A percentile compares a stretch with the other conserved stretches of the same genome.
Evolutionary conservation across 768 basidiomycete genomes (phyloP).

Genomic region (Clitopilus passeckerianus): DNA sequence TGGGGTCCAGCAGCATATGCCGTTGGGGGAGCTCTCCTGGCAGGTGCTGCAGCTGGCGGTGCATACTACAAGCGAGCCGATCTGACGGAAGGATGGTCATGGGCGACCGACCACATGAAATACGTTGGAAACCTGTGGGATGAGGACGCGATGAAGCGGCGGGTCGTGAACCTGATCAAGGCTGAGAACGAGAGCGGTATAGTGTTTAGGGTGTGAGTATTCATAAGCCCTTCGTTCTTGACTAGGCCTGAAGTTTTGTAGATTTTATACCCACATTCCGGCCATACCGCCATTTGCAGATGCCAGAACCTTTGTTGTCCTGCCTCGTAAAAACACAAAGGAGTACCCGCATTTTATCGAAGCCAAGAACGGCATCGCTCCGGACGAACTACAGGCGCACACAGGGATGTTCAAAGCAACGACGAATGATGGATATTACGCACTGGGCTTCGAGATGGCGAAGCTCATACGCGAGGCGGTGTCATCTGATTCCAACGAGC

Average conservation of each 20-base stretch:
- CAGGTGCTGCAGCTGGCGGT: slow-evolving; percentile 79
- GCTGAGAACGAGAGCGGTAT: slow-evolving; percentile 61
- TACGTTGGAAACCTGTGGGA: slow-evolving; percentile 89
- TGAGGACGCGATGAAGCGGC: slow-evolving; percentile 49
- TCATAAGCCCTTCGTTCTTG: neutral
- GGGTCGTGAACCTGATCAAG: slow-evolving; percentile 59
- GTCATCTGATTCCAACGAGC: slow-evolving; percentile 19
- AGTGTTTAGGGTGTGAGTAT: slow-evolving; percentile 65
- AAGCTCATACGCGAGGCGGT: slow-evolving; percentile 58
- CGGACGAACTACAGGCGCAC: slow-evolving; percentile 82
- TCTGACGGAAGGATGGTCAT: slow-evolving; percentile 61
- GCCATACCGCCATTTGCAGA: slow-evolving; percentile 51
- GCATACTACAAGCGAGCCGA: slow-evolving; percentile 82
- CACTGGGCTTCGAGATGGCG: slow-evolving; percentile 67
- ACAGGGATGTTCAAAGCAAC: slow-evolving; percentile 81
- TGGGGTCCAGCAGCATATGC: slow-evolving; percentile 72
- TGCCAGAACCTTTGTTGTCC: slow-evolving; percentile 72
- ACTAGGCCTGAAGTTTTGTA: slow-evolving; percentile 21
- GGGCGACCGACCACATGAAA: slow-evolving; percentile 86
- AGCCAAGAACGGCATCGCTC: slow-evolving; percentile 59
- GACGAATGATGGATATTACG: slow-evolving; percentile 89
- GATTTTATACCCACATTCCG: slow-evolving; percentile 80
- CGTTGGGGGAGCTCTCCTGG: slow-evolving; percentile 69
- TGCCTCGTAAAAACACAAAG: slow-evolving; percentile 53
- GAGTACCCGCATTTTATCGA: slow-evolving; percentile 54